Base-by-base conservation (phyloP, 805 yeast species). In the Jamesozyma lodderae region DNA sequence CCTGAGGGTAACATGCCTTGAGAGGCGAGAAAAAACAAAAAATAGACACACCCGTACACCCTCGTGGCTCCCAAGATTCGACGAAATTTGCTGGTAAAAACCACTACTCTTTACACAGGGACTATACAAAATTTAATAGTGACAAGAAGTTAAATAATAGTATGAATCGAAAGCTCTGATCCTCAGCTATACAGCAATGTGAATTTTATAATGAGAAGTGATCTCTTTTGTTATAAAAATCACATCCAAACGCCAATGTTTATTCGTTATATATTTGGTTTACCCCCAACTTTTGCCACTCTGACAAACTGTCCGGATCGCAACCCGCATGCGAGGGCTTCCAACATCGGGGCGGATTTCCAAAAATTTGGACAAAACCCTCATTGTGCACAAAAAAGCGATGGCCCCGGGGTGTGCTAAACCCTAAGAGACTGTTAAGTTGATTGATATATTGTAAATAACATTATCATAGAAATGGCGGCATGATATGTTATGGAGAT, bases 1-100 rank as follows among this genome's bases (percentile, higher is more conserved):
- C 3, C 22, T 4, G 18, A 38, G 49, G 49, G 47, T 43, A 43
- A 45, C 34, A 13, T 19, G 3, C 6, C 10, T 8, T 26, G n/a
- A 20, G 9, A 18, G 20, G 13, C 3, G 9, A 10, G 14, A 18
- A 11, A 30, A n/a, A 10, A 10, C 15, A 23, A 25, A 33, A 33
- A 3, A 13, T 19, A 17, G 4, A 8, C 15, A 22, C 31, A 35
- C 37, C 37, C 37, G 16, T 8, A 27, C 31, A 35, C 28, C 29
- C 17, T 3, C n/a, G 31, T 2, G 7, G 30, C n/a, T 9, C 4
- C 26, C 6, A 24, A 24, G n/a, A n/a, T n/a, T 6, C 11, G 4
- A 4, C 4, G 4, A 24, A 24, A 5, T 6, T 24, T 24, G 6
- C 4, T 11, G 13, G n/a, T 14, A 24, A 24, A 24, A 24, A 24